These are phyloP conservation scores for Panicum hallii DNA, from an alignment of 202 grass and related monocot genomes.

Conservation along the genomic window DNA sequence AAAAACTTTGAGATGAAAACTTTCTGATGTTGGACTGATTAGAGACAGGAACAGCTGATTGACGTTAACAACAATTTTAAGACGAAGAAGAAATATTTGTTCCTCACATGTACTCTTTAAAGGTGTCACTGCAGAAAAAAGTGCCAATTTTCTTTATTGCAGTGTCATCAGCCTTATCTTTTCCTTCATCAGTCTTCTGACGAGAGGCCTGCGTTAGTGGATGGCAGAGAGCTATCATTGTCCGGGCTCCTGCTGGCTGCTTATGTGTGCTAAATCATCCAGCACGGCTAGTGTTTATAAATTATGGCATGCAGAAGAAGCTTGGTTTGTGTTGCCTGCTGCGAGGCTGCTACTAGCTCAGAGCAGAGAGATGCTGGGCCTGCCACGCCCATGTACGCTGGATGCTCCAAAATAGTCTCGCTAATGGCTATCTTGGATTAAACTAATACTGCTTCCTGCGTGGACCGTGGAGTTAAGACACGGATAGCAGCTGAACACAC, in stretches of 20 bases:
- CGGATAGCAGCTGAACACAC: conserved; percentile 40
- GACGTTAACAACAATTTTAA: conserved; percentile 12
- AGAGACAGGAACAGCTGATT: conserved; percentile 26
- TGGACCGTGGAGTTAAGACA: conserved; percentile 25
- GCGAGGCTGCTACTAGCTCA: conserved; percentile 2
- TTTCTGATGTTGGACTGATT: conserved; percentile 9
- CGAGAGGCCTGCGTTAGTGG: conserved; percentile 30
- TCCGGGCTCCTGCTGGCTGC: conserved; percentile 13
- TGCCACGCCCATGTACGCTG: background rate
- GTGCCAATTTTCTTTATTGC: conserved; percentile 15
- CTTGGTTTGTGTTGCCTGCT: conserved; percentile 28
- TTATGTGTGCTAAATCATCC: conserved; percentile 33
- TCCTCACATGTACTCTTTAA: background rate
- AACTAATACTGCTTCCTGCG: background rate
- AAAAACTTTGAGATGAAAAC: conserved; percentile 4
- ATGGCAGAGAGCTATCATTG: conserved; percentile 29
- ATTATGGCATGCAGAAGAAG: conserved; percentile 6
- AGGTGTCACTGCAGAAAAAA: background rate
- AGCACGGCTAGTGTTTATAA: conserved; percentile 3
- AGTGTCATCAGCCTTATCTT: conserved; percentile 34
- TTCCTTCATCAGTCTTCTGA: conserved; percentile 22
- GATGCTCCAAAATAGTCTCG: conserved; percentile 22
- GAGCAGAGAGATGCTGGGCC: conserved; percentile 23
- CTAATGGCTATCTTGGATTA: conserved; percentile 14
- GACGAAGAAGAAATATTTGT: background rate